These are phyloP conservation scores for Echium plantagineum DNA, from an alignment of 257 asterid species.

Conservation along the genomic window DNA sequence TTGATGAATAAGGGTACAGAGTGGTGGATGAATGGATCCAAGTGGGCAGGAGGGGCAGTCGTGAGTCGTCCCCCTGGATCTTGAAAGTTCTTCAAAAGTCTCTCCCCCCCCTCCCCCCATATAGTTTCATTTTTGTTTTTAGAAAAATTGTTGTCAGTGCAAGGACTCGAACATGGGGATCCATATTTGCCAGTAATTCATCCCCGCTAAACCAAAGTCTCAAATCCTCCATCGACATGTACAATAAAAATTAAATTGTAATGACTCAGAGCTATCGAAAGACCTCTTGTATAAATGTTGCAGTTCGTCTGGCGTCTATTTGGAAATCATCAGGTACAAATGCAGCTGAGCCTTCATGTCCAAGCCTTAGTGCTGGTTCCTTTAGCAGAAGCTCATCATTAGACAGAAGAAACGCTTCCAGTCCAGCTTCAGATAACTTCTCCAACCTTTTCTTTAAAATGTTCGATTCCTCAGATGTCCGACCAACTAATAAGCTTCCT, in stretches of 20 bases:
- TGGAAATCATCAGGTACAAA: slow-evolving; percentile 80
- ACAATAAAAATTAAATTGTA: too few relatives aligned
- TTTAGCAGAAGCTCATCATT: slow-evolving; percentile 42
- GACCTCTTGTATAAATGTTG: slow-evolving; percentile 72
- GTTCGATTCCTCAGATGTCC: slow-evolving; percentile 51
- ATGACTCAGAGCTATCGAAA: background rate
- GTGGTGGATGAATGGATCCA: background rate
- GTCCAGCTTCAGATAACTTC: slow-evolving; percentile 62
- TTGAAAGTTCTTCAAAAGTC: too few relatives aligned
- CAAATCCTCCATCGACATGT: too few relatives aligned
- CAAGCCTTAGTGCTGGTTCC: slow-evolving; percentile 75
- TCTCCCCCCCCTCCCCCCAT: too few relatives aligned
- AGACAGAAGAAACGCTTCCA: slow-evolving; percentile 52
- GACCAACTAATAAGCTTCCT: slow-evolving; percentile 90
- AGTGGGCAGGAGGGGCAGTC: background rate
- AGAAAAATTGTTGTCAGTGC: too few relatives aligned
- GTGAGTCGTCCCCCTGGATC: too few relatives aligned
- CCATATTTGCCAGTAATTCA: too few relatives aligned
- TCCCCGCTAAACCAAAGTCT: too few relatives aligned
- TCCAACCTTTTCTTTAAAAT: slow-evolving; percentile 38
- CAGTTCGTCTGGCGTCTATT: slow-evolving; percentile 62
- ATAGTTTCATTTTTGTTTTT: too few relatives aligned
- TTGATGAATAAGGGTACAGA: background rate
- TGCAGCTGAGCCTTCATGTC: slow-evolving; percentile 63
- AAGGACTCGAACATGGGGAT: too few relatives aligned